Conservation (phyloP, 2,329 filamentous ascomycete genomes). For the Gnomoniopsis smithogilvyi region DNA sequence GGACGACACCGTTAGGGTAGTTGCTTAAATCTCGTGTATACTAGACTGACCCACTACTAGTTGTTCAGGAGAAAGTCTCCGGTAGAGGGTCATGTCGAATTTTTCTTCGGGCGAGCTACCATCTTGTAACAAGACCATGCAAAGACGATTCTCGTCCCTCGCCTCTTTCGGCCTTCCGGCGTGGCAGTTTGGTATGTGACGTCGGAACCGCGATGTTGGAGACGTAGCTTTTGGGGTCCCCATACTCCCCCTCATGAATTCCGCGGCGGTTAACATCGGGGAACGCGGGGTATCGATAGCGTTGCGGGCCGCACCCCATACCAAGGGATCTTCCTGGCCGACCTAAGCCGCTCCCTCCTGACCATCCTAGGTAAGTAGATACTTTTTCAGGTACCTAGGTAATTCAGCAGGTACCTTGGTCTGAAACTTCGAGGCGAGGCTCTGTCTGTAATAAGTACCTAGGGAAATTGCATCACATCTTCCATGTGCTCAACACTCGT, state of each 20-base stretch:
- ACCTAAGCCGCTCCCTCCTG: slow-evolving; percentile 10
- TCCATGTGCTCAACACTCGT: too few relatives aligned
- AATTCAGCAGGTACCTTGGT: too few relatives aligned
- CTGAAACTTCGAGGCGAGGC: too few relatives aligned
- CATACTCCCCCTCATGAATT: neutral
- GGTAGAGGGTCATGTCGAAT: too few relatives aligned
- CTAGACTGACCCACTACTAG: too few relatives aligned
- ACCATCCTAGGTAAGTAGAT: neutral
- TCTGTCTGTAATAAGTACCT: too few relatives aligned
- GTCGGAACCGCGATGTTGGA: slow-evolving; percentile 1
- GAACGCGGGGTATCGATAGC: slow-evolving; percentile 10
- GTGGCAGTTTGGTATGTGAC: slow-evolving; percentile 1
- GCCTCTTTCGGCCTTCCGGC: neutral
- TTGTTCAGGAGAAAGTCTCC: too few relatives aligned
- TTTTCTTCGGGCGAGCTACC: neutral
- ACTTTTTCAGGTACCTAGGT: too few relatives aligned
- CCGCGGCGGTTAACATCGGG: slow-evolving; percentile 18
- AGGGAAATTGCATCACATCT: too few relatives aligned
- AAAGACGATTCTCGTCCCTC: neutral
- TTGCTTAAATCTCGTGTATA: neutral
- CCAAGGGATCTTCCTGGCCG: slow-evolving; percentile 2
- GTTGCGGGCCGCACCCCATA: neutral
- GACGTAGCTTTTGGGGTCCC: neutral
- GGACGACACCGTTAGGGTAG: too few relatives aligned
- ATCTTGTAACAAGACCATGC: neutral